Evolutionary conservation across 2,329 filamentous ascomycete genomes (phyloP), one percentile per base, ranked within the genome.

Genomic region (Ceratocystis diversiconidia): DNA sequence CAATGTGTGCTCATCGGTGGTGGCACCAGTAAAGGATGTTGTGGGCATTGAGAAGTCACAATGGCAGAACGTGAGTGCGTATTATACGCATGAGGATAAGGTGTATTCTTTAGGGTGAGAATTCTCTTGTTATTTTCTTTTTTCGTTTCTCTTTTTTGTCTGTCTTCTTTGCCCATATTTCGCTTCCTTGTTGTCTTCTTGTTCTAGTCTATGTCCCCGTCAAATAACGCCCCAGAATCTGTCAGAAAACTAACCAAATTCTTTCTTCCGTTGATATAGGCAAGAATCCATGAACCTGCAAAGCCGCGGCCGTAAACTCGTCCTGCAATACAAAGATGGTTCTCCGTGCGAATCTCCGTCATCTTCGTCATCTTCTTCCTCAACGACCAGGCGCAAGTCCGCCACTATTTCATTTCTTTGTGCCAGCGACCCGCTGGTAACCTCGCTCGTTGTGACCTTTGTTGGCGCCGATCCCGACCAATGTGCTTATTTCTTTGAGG

Each of bases 401-500:
- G 88, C 92, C 12, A 86, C 92, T 67, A 90, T 99, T 75, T 94
- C 91, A 28, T 92, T 97, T 74, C 86, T 94, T 69, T 99, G 94
- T 79, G 92, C 96, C 73, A 85, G 84, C 68, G 91, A 96, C 71
- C 85, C 89, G 1, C 79, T 86, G 1, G 81, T 80, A 36, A 82
- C 83, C 3, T 80, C 83, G 50, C 86, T 91, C 3, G 82, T 83
- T 3, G 80, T 94, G 46, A 90, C 89, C 22, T 99, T 96, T 73
- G 87, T 97, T 67, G 90, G 89, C 67, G 78, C 79, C 55, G 87
- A 92, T 68, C 87, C 89, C 50, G 92, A 97, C 73, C 87, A 95
- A 68, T 99, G 94, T 79, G 85, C 90, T 36, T 99, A 97, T 76
- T 89, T 95, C 76, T 99, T 99, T 77, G 92, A 97, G 74, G 87